Evolutionary conservation across 352 stramenopile genomes (phyloP).

Genomic region (Phytophthora constricta): DNA sequence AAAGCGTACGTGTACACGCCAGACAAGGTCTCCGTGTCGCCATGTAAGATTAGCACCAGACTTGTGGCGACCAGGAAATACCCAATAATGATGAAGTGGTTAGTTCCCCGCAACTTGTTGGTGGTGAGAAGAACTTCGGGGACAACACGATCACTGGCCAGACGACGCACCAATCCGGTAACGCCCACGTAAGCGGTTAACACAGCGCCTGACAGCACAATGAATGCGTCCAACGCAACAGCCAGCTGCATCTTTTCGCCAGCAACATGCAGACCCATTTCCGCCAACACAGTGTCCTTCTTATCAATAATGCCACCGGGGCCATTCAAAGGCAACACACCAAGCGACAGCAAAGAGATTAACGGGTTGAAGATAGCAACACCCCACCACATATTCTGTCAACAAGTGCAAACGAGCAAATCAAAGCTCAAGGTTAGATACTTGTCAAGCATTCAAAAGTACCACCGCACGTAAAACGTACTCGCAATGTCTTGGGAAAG

Average conservation of each 20-base stretch:
- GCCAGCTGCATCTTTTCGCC: constrained; percentile 77
- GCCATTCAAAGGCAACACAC: constrained; percentile 85
- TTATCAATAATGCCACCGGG: constrained; percentile 77
- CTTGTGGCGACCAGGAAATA: constrained; percentile 92
- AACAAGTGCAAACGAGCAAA: too few relatives aligned
- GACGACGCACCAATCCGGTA: constrained; percentile 89
- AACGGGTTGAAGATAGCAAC: constrained; percentile 95
- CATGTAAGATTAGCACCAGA: constrained; percentile 90
- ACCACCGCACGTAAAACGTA: constrained; percentile 31
- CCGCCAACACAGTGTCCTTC: constrained; percentile 91
- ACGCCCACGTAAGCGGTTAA: constrained; percentile 95
- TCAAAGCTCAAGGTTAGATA: too few relatives aligned
- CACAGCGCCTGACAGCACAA: constrained; percentile 93
- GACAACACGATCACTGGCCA: constrained; percentile 91
- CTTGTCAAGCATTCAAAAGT: not conserved
- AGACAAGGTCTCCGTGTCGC: constrained; percentile 92
- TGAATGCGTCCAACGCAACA: constrained; percentile 93
- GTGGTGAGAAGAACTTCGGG: constrained; percentile 80
- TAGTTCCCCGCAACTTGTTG: constrained; percentile 87
- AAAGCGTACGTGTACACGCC: constrained; percentile 97
- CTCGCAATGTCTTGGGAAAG: constrained; percentile 93
- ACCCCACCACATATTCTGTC: constrained; percentile 94
- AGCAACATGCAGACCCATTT: constrained; percentile 89
- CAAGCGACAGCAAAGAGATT: constrained; percentile 91
- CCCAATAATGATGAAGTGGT: constrained; percentile 93